Base-by-base conservation (phyloP, 371 early-diverging fungal species). In the Mortierella sp. region DNA sequence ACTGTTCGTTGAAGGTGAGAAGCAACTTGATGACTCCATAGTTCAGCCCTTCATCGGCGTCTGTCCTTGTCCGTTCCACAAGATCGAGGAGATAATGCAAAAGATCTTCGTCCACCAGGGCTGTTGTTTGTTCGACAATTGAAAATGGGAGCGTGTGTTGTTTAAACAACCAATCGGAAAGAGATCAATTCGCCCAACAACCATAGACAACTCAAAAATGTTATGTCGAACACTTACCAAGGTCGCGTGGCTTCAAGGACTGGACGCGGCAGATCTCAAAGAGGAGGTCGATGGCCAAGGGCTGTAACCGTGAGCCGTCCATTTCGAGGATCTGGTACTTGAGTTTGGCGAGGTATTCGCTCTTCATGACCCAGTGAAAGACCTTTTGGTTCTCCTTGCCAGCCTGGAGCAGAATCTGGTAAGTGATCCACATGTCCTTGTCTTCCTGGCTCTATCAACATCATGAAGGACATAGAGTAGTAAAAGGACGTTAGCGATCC, bases 221-320 rank as follows among this genome's bases (percentile, higher is more conserved):
- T 22, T 47, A 2, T 11, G 52, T 6, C 10, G 13, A 8, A 14
- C 9, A 26, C 76, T 79, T 90, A 90, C 93, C 90, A 47, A 93
- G 76, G 73, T 95, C 95, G 7, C 85, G 74, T 37, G 88, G 77
- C 14, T 90, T 87, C 55, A 96, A 82, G 76, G 90, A 89, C 53
- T 92, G 92, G 11, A 93, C 86, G 77, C 93, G 88, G 61, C 93
- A 94, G 74, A 96, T 88, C 83, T 96, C 94, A 82, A 90, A 94
- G 72, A 92, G 87, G 31, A 96, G 85, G 34, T 88, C 84, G 74
- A 94, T 88, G 9, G 92, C 89, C 26, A 92, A 81, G 8, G 80
- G 81, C 39, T 93, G 90, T 43, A 89, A 16, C 47, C 69, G 58
- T 6, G 58, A 55, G 47, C 88, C 90, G 6, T 89, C 76, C 3